A percentile compares a stretch with the other conserved stretches of the same genome.
Conservation (phyloP, 129 eudicot species). For the Oenanthe sinensis region DNA sequence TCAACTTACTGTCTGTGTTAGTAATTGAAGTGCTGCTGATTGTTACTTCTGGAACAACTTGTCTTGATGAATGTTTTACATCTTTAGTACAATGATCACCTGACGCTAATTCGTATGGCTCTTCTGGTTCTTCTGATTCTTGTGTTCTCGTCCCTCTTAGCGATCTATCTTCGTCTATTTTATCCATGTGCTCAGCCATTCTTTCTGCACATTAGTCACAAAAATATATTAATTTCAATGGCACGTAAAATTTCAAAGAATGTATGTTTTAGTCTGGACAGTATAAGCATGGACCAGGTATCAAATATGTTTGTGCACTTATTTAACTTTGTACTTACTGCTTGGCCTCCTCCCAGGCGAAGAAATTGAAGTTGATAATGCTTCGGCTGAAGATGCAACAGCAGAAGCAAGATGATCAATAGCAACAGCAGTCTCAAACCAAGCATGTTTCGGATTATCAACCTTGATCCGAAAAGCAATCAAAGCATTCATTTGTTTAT, state of each 20-base stretch:
- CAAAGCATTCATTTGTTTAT: conserved; percentile 16
- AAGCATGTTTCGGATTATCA: neutral
- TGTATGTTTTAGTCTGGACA: neutral
- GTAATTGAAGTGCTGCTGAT: conserved; percentile 6
- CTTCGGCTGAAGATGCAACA: neutral
- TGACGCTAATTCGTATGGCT: neutral
- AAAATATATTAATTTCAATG: neutral
- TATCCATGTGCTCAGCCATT: conserved; percentile 4
- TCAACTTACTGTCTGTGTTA: neutral
- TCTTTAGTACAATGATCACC: neutral
- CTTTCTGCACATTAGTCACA: neutral
- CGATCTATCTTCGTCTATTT: conserved; percentile 7
- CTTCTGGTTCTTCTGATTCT: neutral
- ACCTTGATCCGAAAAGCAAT: too few species aligned
- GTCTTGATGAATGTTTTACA: neutral
- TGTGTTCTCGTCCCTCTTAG: neutral
- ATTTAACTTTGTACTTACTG: neutral
- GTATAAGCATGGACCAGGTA: neutral
- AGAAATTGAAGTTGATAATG: neutral
- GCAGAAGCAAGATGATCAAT: conserved; percentile 1
- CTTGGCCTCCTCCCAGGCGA: conserved; percentile 4
- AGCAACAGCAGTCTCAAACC: neutral
- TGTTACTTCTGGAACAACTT: neutral
- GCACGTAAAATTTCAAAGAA: neutral
- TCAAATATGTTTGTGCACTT: neutral